phyloP scores from a whole-genome alignment of 768 basidiomycete genomes.

The Termitomyces sp. region DNA sequence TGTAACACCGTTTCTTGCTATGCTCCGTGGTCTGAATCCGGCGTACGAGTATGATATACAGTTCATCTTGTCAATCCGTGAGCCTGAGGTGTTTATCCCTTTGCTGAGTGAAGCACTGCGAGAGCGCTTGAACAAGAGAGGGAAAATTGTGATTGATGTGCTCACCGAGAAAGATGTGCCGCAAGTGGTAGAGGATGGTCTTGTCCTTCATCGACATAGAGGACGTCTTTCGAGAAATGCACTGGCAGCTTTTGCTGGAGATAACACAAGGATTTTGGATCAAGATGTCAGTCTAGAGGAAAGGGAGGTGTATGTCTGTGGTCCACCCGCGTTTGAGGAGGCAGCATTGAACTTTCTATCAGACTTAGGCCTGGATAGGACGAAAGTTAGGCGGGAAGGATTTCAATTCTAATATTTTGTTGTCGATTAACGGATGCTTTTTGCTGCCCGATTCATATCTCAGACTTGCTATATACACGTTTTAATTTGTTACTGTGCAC shows the following conservation, averaged over 20 bases:
- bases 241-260: slow-evolving; percentile 8
- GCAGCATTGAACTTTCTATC: slow-evolving; percentile 27
- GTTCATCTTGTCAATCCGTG: slow-evolving; percentile 45
- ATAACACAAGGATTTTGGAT: not conserved
- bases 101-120: slow-evolving; percentile 30
- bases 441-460: too few species aligned
- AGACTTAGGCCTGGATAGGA: slow-evolving; percentile 27
- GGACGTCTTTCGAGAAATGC: slow-evolving; percentile 18
- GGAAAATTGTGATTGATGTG: slow-evolving; percentile 26
- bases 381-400: slow-evolving; percentile 29
- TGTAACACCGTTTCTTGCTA: slow-evolving; percentile 56
- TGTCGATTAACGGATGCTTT: too few species aligned
- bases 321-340: slow-evolving; percentile 41
- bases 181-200: slow-evolving; percentile 3
- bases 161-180: slow-evolving; percentile 24
- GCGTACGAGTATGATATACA: slow-evolving; percentile 30
- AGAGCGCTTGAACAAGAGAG: slow-evolving; percentile 5
- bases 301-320: slow-evolving; percentile 42
- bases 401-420: slow-evolving; percentile 34
- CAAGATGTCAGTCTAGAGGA: slow-evolving; percentile 9
- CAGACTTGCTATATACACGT: too few species aligned
- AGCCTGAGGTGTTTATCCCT: slow-evolving; percentile 44
- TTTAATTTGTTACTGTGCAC: too few species aligned
- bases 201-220: slow-evolving; percentile 11
- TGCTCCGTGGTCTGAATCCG: slow-evolving; percentile 27